phyloP scores from a whole-genome alignment of 2,329 filamentous ascomycete species.

The Drechmeria coniospora region DNA sequence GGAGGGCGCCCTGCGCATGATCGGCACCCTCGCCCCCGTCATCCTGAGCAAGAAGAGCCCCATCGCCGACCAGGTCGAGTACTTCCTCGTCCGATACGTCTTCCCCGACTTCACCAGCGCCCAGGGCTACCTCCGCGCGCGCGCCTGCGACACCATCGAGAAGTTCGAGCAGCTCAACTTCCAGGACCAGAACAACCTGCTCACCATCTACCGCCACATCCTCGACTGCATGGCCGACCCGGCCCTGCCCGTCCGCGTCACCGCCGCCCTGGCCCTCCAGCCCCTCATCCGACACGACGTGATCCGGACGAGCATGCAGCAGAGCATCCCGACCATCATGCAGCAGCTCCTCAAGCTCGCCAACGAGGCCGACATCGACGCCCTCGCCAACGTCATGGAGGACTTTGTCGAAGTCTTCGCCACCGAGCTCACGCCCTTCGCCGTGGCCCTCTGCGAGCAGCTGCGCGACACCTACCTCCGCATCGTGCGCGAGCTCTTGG shows the following conservation, averaged over 20 bases:
- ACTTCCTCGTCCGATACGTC: slow-evolving; percentile 95
- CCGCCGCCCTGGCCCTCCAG: slow-evolving; percentile 84
- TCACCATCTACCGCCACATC: slow-evolving; percentile 93
- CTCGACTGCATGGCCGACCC: slow-evolving; percentile 91
- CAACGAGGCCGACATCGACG: slow-evolving; percentile 96
- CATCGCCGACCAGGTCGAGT: slow-evolving; percentile 93
- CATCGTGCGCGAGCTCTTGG: slow-evolving; percentile 80
- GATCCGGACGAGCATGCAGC: slow-evolving; percentile 89
- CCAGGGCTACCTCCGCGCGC: slow-evolving; percentile 82
- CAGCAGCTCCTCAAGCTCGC: slow-evolving; percentile 93
- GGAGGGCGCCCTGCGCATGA: slow-evolving; percentile 93
- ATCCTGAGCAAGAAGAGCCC: slow-evolving; percentile 97
- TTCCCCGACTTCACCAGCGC: slow-evolving; percentile 94
- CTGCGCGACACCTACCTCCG: slow-evolving; percentile 89
- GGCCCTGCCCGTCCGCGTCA: slow-evolving; percentile 86
- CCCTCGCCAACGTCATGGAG: slow-evolving; percentile 96
- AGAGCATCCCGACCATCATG: slow-evolving; percentile 98
- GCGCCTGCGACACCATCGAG: slow-evolving; percentile 92
- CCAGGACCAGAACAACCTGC: slow-evolving; percentile 88
- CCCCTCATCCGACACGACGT: slow-evolving; percentile 90
- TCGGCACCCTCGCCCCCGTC: slow-evolving; percentile 83
- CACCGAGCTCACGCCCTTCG: slow-evolving; percentile 90
- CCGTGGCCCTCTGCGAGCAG: slow-evolving; percentile 89
- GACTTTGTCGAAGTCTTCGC: slow-evolving; percentile 98
- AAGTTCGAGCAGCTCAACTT: slow-evolving; percentile 97